Evolutionary conservation across 306 rosid genomes (phyloP), one percentile per base, ranked within the genome.

Genomic region (Vigna reflexopilosa): DNA sequence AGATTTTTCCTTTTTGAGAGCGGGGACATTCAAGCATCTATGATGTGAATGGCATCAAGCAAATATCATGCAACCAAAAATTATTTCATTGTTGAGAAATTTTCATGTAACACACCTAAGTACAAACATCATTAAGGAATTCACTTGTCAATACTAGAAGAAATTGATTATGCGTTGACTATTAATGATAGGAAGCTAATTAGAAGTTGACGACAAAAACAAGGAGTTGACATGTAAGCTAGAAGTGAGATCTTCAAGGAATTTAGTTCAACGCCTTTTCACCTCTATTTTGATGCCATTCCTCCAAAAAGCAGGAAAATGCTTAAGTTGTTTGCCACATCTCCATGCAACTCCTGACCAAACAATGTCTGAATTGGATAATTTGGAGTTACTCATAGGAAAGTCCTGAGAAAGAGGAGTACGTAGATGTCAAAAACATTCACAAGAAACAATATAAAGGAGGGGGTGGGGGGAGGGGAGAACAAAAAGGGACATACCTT

Each of bases 311-410:
- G 90, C 82, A 1, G 98, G 96, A 79, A 87, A 95, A 82, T 95
- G 99, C 84, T 91, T 93, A 69, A 95, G 98, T 83, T 90, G 97
- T 85, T 95, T 95, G 72, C 98, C 93, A 81, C 99, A 95, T 76
- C 85, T 86, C 98, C 98, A 95, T 2, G 97, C 90, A 71, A 82
- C 83, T 72, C 99, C 99, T 5, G 98, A 93, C 99, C 99, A 95
- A 81, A 81, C 90, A 73, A 95, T 95, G 74, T 88, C 99, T 45
- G 96, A 87, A 76, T 83, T 85, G 76, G 63, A 82, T 74, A 89
- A 86, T 80, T 88, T 88, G 81, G 85, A 83, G 80, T 62, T 89
- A 84, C 86, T 88, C 75, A 82, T 76, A 50, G 78, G 80, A 76
- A 73, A 82, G 67, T 83, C 89, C 99, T 95, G 85, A 72, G 32